These are phyloP conservation scores for Paramecium tetraurelia DNA, from an alignment of 73 alveolate genomes.

Conservation along the genomic window DNA sequence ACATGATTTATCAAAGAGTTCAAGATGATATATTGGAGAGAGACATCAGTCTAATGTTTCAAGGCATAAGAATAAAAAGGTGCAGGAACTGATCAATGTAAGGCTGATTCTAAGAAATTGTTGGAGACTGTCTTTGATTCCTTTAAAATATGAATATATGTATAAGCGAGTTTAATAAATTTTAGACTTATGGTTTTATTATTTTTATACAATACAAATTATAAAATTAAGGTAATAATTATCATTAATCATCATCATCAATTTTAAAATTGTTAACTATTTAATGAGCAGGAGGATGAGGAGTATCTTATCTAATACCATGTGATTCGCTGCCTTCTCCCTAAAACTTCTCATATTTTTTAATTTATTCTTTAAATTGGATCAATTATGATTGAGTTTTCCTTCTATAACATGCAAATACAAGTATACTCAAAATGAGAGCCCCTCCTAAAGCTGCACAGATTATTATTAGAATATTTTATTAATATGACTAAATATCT, in stretches of 20 bases:
- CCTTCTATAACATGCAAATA: background rate
- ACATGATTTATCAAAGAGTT: background rate
- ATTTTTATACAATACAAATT: background rate
- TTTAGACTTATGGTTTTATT: background rate
- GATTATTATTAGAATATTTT: background rate
- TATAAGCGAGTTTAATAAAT: background rate
- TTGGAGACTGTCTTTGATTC: background rate
- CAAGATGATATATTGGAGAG: conserved; percentile 10
- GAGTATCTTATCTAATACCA: background rate
- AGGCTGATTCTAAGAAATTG: background rate
- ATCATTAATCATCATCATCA: conserved; percentile 10
- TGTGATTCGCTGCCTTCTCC: background rate
- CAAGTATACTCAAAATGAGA: background rate
- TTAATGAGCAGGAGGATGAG: too few relatives aligned
- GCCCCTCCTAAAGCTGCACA: background rate
- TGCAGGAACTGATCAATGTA: background rate
- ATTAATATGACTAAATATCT: background rate
- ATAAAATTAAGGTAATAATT: background rate
- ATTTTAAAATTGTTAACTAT: background rate
- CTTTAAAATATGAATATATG: background rate
- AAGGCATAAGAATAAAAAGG: background rate
- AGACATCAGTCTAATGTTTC: background rate
- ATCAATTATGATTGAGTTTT: background rate
- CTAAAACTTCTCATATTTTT: background rate
- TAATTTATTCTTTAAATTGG: background rate